Evolutionary conservation across 2,329 filamentous ascomycete species (phyloP), one percentile per base, ranked within the genome.

Genomic region (Colletotrichum musicola): DNA sequence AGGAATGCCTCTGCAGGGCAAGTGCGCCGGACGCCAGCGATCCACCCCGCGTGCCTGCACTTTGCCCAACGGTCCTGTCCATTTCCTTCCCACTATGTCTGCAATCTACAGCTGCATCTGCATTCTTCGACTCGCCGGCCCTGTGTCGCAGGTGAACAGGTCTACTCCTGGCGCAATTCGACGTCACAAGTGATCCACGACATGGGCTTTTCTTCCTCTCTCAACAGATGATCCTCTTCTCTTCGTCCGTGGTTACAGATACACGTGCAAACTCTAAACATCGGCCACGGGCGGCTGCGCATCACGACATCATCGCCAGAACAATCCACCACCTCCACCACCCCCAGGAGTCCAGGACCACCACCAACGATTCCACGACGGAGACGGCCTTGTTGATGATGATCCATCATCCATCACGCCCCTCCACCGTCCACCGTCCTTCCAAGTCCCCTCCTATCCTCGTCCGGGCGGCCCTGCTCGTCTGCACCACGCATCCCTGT

Each of bases 241-340:
- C 14, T 38, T 20, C 55, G 57, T 42, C 58, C 57, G 51, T 38
- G n/a, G 38, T 40, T 20, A 38, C 38, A 40, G 10, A 62, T 40
- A 53, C 47, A 61, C 62, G 61, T 38, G 61, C 51, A 59, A n/a
- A 65, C 40, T n/a, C 61, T 65, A 65, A 68, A 50, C 47, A 42
- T 18, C 47, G 61, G 27, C 22, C 57, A 56, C 12, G 16, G 30
- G 30, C 30, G 30, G 30, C 30, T 35, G 7, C 30, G 10, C 30
- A 14, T 14, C 18, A 44, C 44, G 44, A 46, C 44, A n/a, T 54
- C 47, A 38, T 10, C 50, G 27, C 18, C 46, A 42, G 30, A 18
- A 61, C n/a, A n/a, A 20, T 20, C 30, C 27, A 4, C 25, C 62
- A 38, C 30, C 60, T 38, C 25, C 61, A 30, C 54, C 51, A 13